Evolutionary conservation across 2,329 filamentous ascomycete genomes (phyloP), one percentile per base, ranked within the genome.

Genomic region (Aquanectria penicillioides): DNA sequence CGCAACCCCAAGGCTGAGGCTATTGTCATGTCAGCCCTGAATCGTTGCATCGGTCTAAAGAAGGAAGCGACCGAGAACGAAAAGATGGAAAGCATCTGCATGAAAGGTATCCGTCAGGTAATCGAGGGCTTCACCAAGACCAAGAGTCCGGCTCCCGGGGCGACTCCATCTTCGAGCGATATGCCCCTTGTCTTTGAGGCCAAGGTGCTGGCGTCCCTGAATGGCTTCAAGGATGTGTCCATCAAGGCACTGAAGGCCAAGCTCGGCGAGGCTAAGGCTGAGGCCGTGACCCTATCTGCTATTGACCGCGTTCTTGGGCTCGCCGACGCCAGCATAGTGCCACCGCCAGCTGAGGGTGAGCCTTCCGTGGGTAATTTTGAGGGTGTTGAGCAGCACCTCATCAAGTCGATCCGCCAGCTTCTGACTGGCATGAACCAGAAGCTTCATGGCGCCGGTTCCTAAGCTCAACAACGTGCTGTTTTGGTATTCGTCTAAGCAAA

Each of bases 21-120:
- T 20, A 78, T 83, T 20, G 80, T 83, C 58, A 82, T 83, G 77
- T 83, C 81, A 6, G 82, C 82, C 11, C 73, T 85, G 60, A 84
- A 83, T 61, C 81, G 81, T 22, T 81, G 78, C 38, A 71, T 84
- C 9, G 81, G 81, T 0, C 75, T 85, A 41, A 78, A 82, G 59
- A 75, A 75, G 20, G 74, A 75, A 36, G 75, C 76, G 6, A 79
- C 78, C 0, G 79, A 78, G 36, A 78, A 79, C 50, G 77, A 81
- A 31, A 75, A 76, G 57, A 76, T 83, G 69, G 82, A 84, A 60
- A 70, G 73, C 25, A 80, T 83, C 31, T 80, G 78, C 38, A 80
- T 80, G 46, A 78, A 76, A 58, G 77, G 77, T 23, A 76, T 80
- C 34, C 68, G 72, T 20, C 73, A 77, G 33, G 74, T 84, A 34